A percentile compares a stretch with the other conserved stretches of the same genome.
Evolutionary conservation across 768 basidiomycete genomes (phyloP).

Genomic region (Suillus lakei): DNA sequence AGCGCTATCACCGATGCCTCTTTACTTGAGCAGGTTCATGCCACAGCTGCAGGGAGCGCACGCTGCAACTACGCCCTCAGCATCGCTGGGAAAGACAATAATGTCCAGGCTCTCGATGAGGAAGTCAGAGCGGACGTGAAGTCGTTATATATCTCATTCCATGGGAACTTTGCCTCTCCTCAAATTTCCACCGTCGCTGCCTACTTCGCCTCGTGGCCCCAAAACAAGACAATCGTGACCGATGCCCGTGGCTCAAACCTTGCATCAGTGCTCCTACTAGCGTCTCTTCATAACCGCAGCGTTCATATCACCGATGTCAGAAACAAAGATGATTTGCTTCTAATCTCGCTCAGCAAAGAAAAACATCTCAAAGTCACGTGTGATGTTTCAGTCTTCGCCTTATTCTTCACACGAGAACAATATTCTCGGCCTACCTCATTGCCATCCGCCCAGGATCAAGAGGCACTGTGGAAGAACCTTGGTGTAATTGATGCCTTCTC

Average conservation of each 20-base stretch:
- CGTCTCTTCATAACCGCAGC: conserved; percentile 88
- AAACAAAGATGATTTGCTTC: conserved; percentile 80
- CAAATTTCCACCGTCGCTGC: conserved; percentile 78
- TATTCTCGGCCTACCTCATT: conserved; percentile 69
- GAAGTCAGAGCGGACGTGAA: conserved; percentile 82
- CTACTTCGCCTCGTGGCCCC: conserved; percentile 90
- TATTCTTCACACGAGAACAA: conserved; percentile 84
- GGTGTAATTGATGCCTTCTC: conserved; percentile 90
- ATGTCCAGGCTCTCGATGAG: conserved; percentile 67
- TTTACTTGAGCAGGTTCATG: conserved; percentile 71
- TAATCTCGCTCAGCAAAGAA: conserved; percentile 94
- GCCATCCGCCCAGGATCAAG: conserved; percentile 78
- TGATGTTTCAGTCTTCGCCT: conserved; percentile 89
- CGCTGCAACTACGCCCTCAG: conserved; percentile 90
- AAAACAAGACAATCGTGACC: conserved; percentile 91
- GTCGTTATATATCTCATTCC: conserved; percentile 85
- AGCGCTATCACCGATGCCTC: conserved; percentile 67
- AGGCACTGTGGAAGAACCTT: conserved; percentile 83
- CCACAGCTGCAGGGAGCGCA: conserved; percentile 64
- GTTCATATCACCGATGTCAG: conserved; percentile 93
- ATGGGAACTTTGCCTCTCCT: conserved; percentile 47
- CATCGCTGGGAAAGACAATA: conserved; percentile 73
- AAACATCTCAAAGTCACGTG: conserved; percentile 95
- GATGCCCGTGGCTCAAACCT: conserved; percentile 92
- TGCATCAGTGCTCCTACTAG: conserved; percentile 90